Base-by-base conservation (phyloP, 495 filamentous ascomycete species). In the Cercophora sp. region DNA sequence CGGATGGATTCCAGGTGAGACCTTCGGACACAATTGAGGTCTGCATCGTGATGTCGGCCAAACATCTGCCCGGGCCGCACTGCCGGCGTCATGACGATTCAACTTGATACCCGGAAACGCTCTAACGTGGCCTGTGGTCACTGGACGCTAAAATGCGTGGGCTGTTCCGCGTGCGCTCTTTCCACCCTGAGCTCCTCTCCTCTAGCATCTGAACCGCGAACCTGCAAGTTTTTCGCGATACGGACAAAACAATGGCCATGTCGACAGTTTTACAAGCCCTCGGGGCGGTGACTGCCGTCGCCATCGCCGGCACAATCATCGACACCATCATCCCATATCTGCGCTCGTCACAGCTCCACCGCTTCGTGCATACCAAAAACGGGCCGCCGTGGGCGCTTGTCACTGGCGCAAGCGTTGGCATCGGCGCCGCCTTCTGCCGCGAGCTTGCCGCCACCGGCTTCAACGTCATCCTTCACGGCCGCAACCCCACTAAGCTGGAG, bases 331-430 rank as follows among this genome's bases (percentile, higher is more conserved):
- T 42, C 35, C 29, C 37, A 20, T 57, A 47, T 27, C 13, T 48
- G 3, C 46, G 47, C 1, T 55, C 58, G 5, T 54, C 51, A 10
- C 19, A 45, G n/a, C 45, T 61, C 26, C 15, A 23, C 19, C 58
- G 58, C 13, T 65, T 57, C 40, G 52, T 58, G 36, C 62, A 68
- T 49, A 29, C 58, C 13, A 50, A 24, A 5, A 34, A 56, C 32
- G 57, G 58, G 26, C 54, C 64, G 4, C 56, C 74, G 3, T 85
- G 80, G 80, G 83, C 80, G 4, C 62, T 85, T 6, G 70, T 85
- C 6, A 85, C 83, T 0, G 83, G 83, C 11, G 71, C 79, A 8
- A 79, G 69, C 32, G 79, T 79, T 39, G 83, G 82, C 3, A 84
- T 86, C 27, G 83, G 83, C n/a, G 70, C 69, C 29, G 68, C 64